Evolutionary conservation across 2,329 filamentous ascomycete species (phyloP), one percentile per base, ranked within the genome.

Genomic region (Scytalidium lignicola): DNA sequence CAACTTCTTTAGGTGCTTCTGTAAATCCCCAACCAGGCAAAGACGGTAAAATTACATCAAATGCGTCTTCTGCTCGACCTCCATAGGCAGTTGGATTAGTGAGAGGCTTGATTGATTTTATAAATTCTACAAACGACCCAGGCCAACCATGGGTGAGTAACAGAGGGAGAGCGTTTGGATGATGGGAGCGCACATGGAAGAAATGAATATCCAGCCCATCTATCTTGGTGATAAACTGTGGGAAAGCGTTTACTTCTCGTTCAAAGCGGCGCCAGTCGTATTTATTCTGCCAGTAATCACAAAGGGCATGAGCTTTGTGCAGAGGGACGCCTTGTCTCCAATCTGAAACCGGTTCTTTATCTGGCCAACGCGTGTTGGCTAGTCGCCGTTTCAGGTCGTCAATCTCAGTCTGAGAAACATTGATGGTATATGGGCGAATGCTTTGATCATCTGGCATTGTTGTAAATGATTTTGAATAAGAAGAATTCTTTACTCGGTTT

Each of bases 131-230:
- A 32, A 47, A 40, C 10, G 45, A 47, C 7, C 45, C 32, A 7
- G 45, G 45, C 45, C 45, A 47, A 17, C 45, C 45, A 32, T 47
- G 45, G 19, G n/a, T 15, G 13, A 41, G 32, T 18, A 47, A n/a
- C 20, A 47, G 29, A 15, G 45, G 45, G 13, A 47, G 17, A 3
- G 45, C 45, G 21, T 47, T 18, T 23, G 18, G 12, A 23, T 21
- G 7, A 13, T 41, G 20, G 15, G 45, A 47, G 20, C 23, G 20
- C 22, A 23, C 26, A 32, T 45, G 26, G n/a, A 45, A 29, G 57
- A 84, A 85, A 62, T 88, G 85, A 2, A 88, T 71, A 20, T 80
- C 70, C 26, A 86, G 58, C 0, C 75, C 78, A 4, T 82, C 72
- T 5, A 87, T 66, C 1, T 64, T 59, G 0, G 57, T 62, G 21